Percentiles rank a stretch among this genome's conserved stretches.
Conservation (phyloP, 148 eudicot species). For the Cornus suecica region DNA sequence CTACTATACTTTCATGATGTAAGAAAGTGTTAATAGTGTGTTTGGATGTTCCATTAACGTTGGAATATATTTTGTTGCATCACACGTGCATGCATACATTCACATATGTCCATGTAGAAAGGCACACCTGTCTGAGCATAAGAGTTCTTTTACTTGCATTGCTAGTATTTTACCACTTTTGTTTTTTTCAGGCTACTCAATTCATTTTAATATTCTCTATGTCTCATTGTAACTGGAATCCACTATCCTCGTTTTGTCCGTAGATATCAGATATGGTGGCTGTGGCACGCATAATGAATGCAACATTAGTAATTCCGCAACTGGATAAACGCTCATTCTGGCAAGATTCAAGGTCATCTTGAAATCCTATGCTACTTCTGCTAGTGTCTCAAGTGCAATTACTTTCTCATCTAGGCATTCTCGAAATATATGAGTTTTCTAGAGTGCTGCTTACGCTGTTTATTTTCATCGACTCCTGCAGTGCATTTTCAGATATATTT, state of each 20-base stretch:
- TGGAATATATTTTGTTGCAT: no score
- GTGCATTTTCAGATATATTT: conserved; percentile 78
- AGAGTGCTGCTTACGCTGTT: neutral
- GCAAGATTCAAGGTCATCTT: conserved; percentile 79
- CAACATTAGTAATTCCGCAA: conserved; percentile 83
- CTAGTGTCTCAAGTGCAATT: neutral
- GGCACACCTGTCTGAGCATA: neutral
- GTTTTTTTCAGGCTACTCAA: neutral
- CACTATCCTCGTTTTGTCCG: conserved; percentile 6
- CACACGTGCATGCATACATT: neutral
- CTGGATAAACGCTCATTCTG: conserved; percentile 89
- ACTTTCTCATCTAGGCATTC: neutral
- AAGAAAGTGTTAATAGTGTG: no score
- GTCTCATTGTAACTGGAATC: no score
- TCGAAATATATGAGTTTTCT: neutral
- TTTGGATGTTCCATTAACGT: neutral
- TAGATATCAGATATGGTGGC: conserved; percentile 98
- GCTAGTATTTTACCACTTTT: neutral
- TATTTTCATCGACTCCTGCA: conserved; percentile 32
- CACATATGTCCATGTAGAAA: neutral
- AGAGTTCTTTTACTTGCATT: neutral
- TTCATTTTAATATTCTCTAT: no score
- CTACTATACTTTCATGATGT: neutral
- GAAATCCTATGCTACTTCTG: neutral
- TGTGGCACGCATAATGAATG: conserved; percentile 85